Percentiles rank a stretch among this genome's conserved stretches.
phyloP scores from a whole-genome alignment of 306 rosid genomes.

The Trifolium repens region DNA sequence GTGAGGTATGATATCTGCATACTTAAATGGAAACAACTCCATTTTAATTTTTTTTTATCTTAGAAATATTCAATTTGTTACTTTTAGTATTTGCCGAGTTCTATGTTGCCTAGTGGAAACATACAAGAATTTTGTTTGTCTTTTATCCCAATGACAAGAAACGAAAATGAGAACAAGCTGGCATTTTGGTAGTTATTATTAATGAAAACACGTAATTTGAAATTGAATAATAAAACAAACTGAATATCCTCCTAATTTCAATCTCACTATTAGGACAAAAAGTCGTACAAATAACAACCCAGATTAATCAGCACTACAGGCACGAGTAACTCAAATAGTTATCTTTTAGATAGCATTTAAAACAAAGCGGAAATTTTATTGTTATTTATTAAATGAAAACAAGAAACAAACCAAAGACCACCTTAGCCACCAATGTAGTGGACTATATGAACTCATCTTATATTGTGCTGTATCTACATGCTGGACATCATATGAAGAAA shows the following conservation, averaged over 20 bases:
- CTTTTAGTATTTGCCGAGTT: constrained; percentile 11
- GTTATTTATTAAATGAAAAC: constrained; percentile 4
- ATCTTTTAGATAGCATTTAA: background rate
- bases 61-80: background rate
- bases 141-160: background rate
- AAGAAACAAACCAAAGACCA: constrained; percentile 8
- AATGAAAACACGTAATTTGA: background rate
- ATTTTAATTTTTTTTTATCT: background rate
- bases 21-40: constrained; percentile 12
- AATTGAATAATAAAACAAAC: background rate
- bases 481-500: constrained; percentile 2
- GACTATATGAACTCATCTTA: constrained; percentile 1
- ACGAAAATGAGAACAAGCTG: background rate
- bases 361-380: background rate
- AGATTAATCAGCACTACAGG: background rate
- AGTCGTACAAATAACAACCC: background rate
- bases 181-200: background rate
- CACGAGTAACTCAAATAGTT: background rate
- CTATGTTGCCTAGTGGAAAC: constrained; percentile 3
- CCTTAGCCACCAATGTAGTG: background rate
- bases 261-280: constrained; percentile 7
- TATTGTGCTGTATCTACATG: background rate
- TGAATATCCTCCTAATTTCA: background rate
- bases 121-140: background rate
- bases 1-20: constrained; percentile 69